phyloP scores from a whole-genome alignment of 176 grass and related monocot genomes.

The Microstegium vimineum region DNA sequence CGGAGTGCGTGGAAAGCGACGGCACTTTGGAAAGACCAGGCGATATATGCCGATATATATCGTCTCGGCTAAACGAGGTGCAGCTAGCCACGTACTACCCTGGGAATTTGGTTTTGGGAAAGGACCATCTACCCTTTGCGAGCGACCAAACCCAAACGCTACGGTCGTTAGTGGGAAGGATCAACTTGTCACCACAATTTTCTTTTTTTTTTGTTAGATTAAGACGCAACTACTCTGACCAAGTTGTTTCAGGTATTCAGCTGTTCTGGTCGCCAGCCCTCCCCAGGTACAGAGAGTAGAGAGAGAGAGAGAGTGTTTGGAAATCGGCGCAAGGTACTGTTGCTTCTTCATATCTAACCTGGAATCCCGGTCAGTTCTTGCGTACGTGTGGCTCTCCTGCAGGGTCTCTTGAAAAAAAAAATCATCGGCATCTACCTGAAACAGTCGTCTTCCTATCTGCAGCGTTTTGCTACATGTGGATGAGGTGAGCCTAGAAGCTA shows the following conservation, averaged over 20 bases:
- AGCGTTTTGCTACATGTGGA: neutral
- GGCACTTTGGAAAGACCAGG: neutral
- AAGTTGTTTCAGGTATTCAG: slow-evolving; percentile 1
- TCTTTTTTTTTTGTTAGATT: neutral
- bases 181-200: neutral
- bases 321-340: neutral
- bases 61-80: neutral
- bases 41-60: neutral
- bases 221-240: neutral
- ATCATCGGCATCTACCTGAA: neutral
- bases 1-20: slow-evolving; percentile 1
- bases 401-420: neutral
- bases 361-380: neutral
- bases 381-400: neutral
- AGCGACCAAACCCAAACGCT: neutral
- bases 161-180: neutral
- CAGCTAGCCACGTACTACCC: neutral
- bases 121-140: neutral
- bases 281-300: no score
- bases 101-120: neutral
- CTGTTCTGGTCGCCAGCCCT: neutral
- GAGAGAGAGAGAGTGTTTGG: neutral
- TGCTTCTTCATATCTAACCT: neutral
- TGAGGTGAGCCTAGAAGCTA: neutral
- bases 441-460: neutral